Evolutionary conservation across 495 filamentous ascomycete genomes (phyloP), one percentile per base, ranked within the genome.

Genomic region (Aspergillus indologenus): DNA sequence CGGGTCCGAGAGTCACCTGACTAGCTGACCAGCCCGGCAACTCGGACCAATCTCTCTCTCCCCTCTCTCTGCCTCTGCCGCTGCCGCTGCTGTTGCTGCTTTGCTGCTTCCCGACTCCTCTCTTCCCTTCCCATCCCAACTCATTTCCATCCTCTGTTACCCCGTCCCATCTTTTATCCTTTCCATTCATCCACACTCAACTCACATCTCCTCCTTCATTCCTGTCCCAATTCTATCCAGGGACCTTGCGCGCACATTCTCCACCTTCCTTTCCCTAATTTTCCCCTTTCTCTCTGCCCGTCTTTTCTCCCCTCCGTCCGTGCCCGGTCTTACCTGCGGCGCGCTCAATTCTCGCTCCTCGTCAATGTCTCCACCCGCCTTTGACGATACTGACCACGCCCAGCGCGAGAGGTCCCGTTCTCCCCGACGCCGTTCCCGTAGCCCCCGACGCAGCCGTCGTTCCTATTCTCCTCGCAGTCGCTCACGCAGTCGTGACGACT

Each of bases 321-420:
- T 62, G 55, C 60, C 55, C 54, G 60, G 53, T 57, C 50, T n/a
- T 40, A 11, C 34, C 34, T 40, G 34, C 34, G 6, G 34, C 62
- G 62, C 59, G 56, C 61, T 56, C 66, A 63, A 54, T 65, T 56
- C 58, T 58, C 57, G 53, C 40, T 19, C 52, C 60, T 57, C 49
- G 58, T 58, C 69, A 49, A 72, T 71, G 74, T 69, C 67, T 66
- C 69, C 71, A 62, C 63, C 59, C 60, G 70, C 65, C 53, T 64
- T 63, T 47, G 61, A 65, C 59, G 59, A 63, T 60, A 69, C 75
- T 79, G 69, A 79, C 70, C 69, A 67, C 64, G 54, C 68, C 57
- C 83, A 96, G 91, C 92, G 93, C 75, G 92, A 96, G 85, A 89
- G 94, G 76, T 94, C 91, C 76, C 90, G 92, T 74, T 94, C 90